A percentile compares a stretch with the other conserved stretches of the same genome.
Conservation (phyloP, 2,329 filamentous ascomycete species). For the Colletotrichum truncatum region DNA sequence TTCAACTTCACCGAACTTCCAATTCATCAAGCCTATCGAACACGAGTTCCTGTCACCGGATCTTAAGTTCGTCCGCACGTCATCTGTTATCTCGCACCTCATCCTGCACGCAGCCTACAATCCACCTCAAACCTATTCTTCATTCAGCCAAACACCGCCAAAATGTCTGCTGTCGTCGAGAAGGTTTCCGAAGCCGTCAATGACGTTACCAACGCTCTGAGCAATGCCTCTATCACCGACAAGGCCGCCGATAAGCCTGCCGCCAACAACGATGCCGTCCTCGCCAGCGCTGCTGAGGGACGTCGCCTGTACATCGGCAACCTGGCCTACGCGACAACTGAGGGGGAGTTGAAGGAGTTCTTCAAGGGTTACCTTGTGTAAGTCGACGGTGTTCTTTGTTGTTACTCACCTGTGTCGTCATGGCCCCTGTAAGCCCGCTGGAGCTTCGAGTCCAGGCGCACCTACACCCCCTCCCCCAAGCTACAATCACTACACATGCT, state of each 20-base stretch:
- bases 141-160: conserved; percentile 56
- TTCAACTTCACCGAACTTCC: conserved; percentile 60
- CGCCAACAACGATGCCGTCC: conserved; percentile 86
- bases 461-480: neutral
- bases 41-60: conserved; percentile 48
- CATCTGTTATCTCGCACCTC: conserved; percentile 56
- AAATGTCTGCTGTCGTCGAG: conserved; percentile 87
- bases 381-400: conserved; percentile 57
- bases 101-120: conserved; percentile 48
- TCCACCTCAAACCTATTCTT: conserved; percentile 40
- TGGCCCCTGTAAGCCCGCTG: conserved; percentile 1
- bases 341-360: conserved; percentile 99
- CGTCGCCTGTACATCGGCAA: conserved; percentile 99
- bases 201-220: conserved; percentile 79
- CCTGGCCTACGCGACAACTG: conserved; percentile 99
- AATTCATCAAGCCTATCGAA: conserved; percentile 53
- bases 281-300: conserved; percentile 97
- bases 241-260: conserved; percentile 56
- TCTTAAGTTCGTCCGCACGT: conserved; percentile 50
- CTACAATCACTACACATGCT: neutral
- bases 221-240: conserved; percentile 75
- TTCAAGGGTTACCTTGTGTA: conserved; percentile 99
- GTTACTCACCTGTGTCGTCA: neutral
- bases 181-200: conserved; percentile 76
- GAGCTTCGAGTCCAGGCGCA: neutral